Conservation (phyloP, 2,329 filamentous ascomycete genomes). For the Epichloe gansuensis region DNA sequence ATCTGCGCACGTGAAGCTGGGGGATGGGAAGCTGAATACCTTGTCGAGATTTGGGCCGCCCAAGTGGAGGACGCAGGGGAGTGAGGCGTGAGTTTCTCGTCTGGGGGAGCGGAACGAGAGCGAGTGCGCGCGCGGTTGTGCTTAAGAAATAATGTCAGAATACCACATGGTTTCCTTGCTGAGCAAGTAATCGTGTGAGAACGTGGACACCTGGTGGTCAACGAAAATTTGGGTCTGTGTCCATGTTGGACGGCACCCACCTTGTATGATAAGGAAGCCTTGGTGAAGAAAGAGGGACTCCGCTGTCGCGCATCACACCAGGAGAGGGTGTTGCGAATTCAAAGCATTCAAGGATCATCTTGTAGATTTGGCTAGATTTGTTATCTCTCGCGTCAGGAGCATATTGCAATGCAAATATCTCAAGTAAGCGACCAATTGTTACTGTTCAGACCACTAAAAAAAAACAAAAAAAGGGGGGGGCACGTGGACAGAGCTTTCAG, state of each 20-base stretch:
- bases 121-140: not conserved
- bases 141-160: not conserved
- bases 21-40: conserved; percentile 44
- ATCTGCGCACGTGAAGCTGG: conserved; percentile 76
- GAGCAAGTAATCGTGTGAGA: no score
- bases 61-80: conserved; percentile 31
- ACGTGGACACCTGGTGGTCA: no score
- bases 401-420: not conserved
- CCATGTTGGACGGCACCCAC: no score
- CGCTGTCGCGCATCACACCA: not conserved
- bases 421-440: no score
- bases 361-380: not conserved
- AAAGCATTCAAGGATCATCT: not conserved
- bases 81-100: conserved; percentile 15
- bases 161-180: no score
- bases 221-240: no score
- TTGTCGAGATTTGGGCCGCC: conserved; percentile 36
- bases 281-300: not conserved
- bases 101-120: not conserved
- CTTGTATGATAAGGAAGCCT: conserved; percentile 1
- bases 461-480: no score
- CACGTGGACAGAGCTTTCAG: not conserved
- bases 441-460: not conserved
- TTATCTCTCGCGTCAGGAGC: not conserved
- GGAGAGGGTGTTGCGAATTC: not conserved